phyloP scores from a whole-genome alignment of 768 basidiomycete species.

The Psilocybe cubensis region DNA sequence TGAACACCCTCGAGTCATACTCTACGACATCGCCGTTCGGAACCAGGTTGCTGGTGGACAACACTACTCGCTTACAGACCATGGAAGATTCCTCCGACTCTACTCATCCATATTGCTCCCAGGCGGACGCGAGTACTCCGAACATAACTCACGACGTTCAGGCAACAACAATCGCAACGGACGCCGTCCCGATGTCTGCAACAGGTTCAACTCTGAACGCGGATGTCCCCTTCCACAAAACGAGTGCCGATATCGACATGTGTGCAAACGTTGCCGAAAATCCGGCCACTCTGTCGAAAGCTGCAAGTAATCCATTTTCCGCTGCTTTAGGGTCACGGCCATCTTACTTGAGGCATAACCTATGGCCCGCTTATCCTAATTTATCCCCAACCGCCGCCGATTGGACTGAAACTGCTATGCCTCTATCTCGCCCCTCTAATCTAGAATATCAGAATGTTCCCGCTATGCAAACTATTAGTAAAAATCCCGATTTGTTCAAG shows the following conservation, averaged over 20 bases:
- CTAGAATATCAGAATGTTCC: conserved; percentile 15
- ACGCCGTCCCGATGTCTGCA: conserved; percentile 15
- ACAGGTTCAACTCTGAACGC: conserved; percentile 20
- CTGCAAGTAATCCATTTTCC: not conserved
- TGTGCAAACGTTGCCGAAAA: conserved; percentile 20
- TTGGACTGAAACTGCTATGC: conserved; percentile 18
- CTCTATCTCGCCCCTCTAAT: conserved; percentile 17
- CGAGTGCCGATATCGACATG: conserved; percentile 22
- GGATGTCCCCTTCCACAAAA: conserved; percentile 13
- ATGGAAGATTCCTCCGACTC: not conserved
- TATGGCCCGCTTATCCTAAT: conserved; percentile 10
- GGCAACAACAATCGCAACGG: not conserved
- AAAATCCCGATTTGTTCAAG: conserved; percentile 34
- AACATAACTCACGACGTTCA: not conserved
- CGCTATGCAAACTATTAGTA: conserved; percentile 23
- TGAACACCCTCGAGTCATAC: conserved; percentile 26
- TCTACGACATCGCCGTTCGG: conserved; percentile 33
- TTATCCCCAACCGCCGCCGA: conserved; percentile 9
- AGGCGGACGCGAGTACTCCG: conserved; percentile 2
- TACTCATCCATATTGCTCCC: conserved; percentile 16
- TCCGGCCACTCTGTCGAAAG: not conserved
- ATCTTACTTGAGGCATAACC: conserved; percentile 16
- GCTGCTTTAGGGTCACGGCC: not conserved
- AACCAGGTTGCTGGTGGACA: conserved; percentile 21
- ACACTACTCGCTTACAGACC: conserved; percentile 24